Conservation (phyloP, 2,329 filamentous ascomycete genomes). For the Purpureocillium lavendulum region DNA sequence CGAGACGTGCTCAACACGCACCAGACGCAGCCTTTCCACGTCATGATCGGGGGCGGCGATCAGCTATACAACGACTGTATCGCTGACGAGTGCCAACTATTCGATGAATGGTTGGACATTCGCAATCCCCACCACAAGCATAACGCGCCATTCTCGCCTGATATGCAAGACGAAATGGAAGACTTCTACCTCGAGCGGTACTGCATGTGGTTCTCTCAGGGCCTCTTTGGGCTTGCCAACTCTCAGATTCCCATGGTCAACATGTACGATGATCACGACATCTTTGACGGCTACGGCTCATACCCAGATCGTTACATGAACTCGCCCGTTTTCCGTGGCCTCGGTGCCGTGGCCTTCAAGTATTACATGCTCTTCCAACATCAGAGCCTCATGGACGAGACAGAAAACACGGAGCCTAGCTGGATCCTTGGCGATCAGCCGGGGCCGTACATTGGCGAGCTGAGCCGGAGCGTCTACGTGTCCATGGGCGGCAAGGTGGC, state of each 20-base stretch:
- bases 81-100: slow-evolving; percentile 64
- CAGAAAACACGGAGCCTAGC: slow-evolving; percentile 75
- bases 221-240: slow-evolving; percentile 84
- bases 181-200: slow-evolving; percentile 83
- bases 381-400: slow-evolving; percentile 77
- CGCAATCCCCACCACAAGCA: slow-evolving; percentile 76
- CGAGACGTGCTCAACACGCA: slow-evolving; percentile 90
- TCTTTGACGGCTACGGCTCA: slow-evolving; percentile 86
- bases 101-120: slow-evolving; percentile 76
- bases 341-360: slow-evolving; percentile 91
- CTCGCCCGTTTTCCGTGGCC: slow-evolving; percentile 78
- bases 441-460: slow-evolving; percentile 85
- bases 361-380: slow-evolving; percentile 99
- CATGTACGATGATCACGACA: slow-evolving; percentile 93
- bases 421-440: slow-evolving; percentile 76
- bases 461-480: slow-evolving; percentile 80
- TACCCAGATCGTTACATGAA: slow-evolving; percentile 90
- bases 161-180: slow-evolving; percentile 85
- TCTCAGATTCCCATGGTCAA: slow-evolving; percentile 98
- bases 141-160: slow-evolving; percentile 64
- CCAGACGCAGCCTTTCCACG: slow-evolving; percentile 87
- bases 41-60: slow-evolving; percentile 95
- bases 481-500: slow-evolving; percentile 70
- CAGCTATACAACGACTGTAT: slow-evolving; percentile 93
- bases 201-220: slow-evolving; percentile 92